phyloP scores from a whole-genome alignment of 495 filamentous ascomycete species.

The Hypoxylon intermedium region DNA sequence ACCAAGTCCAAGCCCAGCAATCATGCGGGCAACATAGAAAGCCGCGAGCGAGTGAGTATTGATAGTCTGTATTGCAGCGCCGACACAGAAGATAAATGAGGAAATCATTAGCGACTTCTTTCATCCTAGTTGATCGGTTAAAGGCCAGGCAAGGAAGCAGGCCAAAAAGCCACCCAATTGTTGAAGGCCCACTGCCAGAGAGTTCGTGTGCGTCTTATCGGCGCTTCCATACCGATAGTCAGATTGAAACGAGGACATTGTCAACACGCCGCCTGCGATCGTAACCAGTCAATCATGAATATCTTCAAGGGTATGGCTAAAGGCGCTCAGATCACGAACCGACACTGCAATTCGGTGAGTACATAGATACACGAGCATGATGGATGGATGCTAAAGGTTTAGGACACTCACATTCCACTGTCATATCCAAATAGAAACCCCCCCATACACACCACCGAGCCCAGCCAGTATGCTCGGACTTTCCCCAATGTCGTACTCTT shows the following conservation, averaged over 20 bases:
- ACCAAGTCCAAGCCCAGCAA: conserved; percentile 57
- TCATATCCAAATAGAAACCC: conserved; percentile 53
- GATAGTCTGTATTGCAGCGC: conserved; percentile 51
- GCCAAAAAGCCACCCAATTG: conserved; percentile 40
- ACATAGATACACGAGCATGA: not conserved
- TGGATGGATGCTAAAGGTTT: not conserved
- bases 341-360: conserved; percentile 24
- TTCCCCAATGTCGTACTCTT: conserved; percentile 43
- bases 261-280: conserved; percentile 56
- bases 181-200: conserved; percentile 1
- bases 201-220: conserved; percentile 16
- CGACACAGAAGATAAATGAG: conserved; percentile 50
- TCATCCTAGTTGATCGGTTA: conserved; percentile 50
- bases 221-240: conserved; percentile 51
- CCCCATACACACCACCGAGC: conserved; percentile 52
- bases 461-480: conserved; percentile 62
- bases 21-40: conserved; percentile 54
- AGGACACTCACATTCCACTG: conserved; percentile 50
- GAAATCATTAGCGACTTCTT: conserved; percentile 48
- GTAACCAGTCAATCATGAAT: not conserved
- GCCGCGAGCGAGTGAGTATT: conserved; percentile 50
- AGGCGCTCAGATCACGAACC: conserved; percentile 18
- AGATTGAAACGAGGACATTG: conserved; percentile 60
- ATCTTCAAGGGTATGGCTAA: not conserved
- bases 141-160: conserved; percentile 52